Conservation (phyloP, 306 rosid genomes). For the Cicer chorassanicum region DNA sequence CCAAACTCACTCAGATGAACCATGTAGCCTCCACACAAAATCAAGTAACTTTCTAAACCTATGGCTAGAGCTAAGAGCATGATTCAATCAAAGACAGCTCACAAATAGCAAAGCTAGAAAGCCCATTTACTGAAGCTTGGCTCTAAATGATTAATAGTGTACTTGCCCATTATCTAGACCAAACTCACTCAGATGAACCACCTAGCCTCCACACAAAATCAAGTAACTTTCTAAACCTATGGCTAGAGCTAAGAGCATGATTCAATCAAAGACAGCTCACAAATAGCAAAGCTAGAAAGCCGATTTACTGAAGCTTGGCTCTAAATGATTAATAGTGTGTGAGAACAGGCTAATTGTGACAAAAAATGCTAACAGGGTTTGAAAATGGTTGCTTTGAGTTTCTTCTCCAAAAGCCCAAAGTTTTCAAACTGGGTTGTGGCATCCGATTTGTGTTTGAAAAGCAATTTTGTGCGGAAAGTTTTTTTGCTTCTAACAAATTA, state of each 20-base stretch:
- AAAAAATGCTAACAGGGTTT: background rate
- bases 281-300: background rate
- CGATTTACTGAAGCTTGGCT: background rate
- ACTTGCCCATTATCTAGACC: background rate
- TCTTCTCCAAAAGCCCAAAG: background rate
- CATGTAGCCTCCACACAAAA: background rate
- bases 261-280: background rate
- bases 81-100: constrained; percentile 3
- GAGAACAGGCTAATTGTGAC: background rate
- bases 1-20: constrained; percentile 1
- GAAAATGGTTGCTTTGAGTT: constrained; percentile 5
- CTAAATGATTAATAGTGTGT: background rate
- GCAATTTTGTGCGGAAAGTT: background rate
- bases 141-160: background rate
- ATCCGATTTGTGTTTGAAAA: background rate
- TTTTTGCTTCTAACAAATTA: background rate
- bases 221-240: background rate
- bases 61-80: background rate
- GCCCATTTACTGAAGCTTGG: background rate
- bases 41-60: background rate
- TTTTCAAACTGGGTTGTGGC: background rate
- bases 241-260: background rate
- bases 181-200: background rate
- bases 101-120: background rate
- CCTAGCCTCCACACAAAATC: background rate